These are phyloP conservation scores for Alternaria sp. DNA, from an alignment of 2,329 filamentous ascomycete genomes.

Conservation along the genomic window DNA sequence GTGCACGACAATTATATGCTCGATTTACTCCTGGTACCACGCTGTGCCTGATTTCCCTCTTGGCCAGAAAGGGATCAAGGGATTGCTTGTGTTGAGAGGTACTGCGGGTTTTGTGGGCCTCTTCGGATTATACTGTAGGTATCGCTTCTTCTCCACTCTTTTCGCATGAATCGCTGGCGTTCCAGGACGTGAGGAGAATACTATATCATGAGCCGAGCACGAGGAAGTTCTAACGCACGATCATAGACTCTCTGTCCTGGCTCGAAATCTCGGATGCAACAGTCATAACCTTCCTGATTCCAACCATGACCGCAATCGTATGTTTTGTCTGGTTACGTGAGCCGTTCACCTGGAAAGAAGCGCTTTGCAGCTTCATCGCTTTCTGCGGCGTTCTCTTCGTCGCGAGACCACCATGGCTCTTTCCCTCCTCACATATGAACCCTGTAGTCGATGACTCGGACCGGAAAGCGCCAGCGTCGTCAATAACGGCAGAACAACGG, in stretches of 20 bases:
- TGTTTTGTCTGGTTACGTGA: conserved; percentile 78
- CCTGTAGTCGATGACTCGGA: conserved; percentile 45
- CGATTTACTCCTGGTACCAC: conserved; percentile 74
- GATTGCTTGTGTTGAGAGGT: conserved; percentile 32
- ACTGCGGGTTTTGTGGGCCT: conserved; percentile 37
- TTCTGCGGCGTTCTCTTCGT: conserved; percentile 82
- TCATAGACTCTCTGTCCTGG: conserved; percentile 70
- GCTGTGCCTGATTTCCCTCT: conserved; percentile 46
- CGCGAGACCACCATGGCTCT: conserved; percentile 70
- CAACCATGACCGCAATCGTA: conserved; percentile 78
- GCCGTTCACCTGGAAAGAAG: conserved; percentile 78
- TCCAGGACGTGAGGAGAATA: neutral
- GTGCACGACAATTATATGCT: conserved; percentile 72
- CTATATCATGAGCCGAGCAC: neutral
- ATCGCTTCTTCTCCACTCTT: neutral
- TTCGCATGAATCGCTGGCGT: neutral
- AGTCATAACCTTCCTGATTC: conserved; percentile 84
- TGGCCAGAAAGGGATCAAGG: conserved; percentile 28
- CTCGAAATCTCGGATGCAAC: conserved; percentile 84
- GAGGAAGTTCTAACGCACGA: neutral
- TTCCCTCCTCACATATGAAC: conserved; percentile 40
- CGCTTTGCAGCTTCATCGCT: conserved; percentile 75
- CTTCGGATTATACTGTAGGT: conserved; percentile 42
- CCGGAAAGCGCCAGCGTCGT: conserved; percentile 9
- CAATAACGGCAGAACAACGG: conserved; percentile 67